Percentiles rank a stretch among this genome's conserved stretches.
These are phyloP conservation scores for Backusella australiensis DNA, from an alignment of 192 early-diverging fungal species.

Conservation along the genomic window DNA sequence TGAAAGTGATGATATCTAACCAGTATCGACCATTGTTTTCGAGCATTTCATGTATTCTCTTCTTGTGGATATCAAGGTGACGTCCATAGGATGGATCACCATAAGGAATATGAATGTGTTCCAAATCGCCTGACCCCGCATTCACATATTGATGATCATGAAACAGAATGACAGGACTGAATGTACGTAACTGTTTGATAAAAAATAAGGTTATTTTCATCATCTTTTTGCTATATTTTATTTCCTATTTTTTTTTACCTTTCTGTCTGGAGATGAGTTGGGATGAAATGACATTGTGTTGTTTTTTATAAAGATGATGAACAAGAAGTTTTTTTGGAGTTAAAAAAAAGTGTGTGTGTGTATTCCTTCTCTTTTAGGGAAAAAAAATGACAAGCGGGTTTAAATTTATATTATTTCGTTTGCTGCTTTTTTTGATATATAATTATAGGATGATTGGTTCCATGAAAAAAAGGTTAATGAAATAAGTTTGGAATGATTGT, in stretches of 20 bases:
- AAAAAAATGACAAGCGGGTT: conserved; percentile 1
- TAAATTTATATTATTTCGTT: neutral
- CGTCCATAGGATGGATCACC: conserved; percentile 28
- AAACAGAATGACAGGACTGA: conserved; percentile 38
- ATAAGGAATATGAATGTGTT: conserved; percentile 31
- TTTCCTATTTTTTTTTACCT: neutral
- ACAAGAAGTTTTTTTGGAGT: neutral
- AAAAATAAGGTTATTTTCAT: neutral
- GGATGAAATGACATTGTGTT: neutral
- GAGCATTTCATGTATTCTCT: conserved; percentile 34
- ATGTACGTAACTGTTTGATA: conserved; percentile 21
- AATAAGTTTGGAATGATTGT: neutral
- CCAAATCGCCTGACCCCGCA: conserved; percentile 19
- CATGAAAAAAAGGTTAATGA: neutral
- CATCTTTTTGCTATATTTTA: neutral
- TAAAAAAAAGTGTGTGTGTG: neutral
- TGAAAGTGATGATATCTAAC: conserved; percentile 25
- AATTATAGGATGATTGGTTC: neutral
- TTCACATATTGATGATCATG: conserved; percentile 36
- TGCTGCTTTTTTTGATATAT: neutral
- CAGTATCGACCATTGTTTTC: conserved; percentile 33
- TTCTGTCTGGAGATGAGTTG: neutral
- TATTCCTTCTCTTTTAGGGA: neutral
- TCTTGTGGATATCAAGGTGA: conserved; percentile 25
- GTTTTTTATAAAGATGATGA: neutral